These are phyloP conservation scores for Phanerochaete sordida DNA, from an alignment of 768 basidiomycete species.

Conservation along the genomic window DNA sequence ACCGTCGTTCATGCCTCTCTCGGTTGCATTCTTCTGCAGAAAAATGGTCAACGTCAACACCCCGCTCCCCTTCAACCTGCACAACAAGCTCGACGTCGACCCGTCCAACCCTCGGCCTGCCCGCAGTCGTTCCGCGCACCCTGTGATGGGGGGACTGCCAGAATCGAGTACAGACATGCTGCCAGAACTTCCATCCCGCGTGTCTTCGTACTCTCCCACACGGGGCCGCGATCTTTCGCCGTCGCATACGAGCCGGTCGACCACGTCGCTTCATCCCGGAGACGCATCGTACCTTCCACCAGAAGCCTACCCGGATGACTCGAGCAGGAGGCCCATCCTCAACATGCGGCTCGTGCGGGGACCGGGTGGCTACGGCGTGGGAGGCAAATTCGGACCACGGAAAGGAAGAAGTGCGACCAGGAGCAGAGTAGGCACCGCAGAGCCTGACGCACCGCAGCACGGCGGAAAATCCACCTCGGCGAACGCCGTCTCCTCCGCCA, in stretches of 20 bases:
- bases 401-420: conserved; percentile 16
- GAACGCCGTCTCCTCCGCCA: background rate
- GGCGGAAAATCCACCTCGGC: background rate
- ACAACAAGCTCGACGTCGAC: conserved; percentile 32
- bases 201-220: conserved; percentile 20
- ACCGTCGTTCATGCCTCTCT: conserved; percentile 2
- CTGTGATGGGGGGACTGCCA: conserved; percentile 7
- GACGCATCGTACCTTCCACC: conserved; percentile 28
- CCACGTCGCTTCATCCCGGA: conserved; percentile 28
- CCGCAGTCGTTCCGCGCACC: conserved; percentile 30
- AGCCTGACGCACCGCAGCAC: conserved; percentile 5
- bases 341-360: conserved; percentile 27
- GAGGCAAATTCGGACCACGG: conserved; percentile 9
- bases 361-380: conserved; percentile 14
- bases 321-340: conserved; percentile 20
- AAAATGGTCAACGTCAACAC: conserved; percentile 72
- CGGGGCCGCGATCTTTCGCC: conserved; percentile 24
- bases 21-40: conserved; percentile 28
- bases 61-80: conserved; percentile 58
- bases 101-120: conserved; percentile 26
- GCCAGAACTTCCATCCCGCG: conserved; percentile 9
- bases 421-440: conserved; percentile 16
- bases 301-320: conserved; percentile 22
- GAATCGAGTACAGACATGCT: conserved; percentile 4
- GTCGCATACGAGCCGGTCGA: conserved; percentile 28